These are phyloP conservation scores for Betula pendula DNA, from an alignment of 306 rosid genomes.

Conservation along the genomic window DNA sequence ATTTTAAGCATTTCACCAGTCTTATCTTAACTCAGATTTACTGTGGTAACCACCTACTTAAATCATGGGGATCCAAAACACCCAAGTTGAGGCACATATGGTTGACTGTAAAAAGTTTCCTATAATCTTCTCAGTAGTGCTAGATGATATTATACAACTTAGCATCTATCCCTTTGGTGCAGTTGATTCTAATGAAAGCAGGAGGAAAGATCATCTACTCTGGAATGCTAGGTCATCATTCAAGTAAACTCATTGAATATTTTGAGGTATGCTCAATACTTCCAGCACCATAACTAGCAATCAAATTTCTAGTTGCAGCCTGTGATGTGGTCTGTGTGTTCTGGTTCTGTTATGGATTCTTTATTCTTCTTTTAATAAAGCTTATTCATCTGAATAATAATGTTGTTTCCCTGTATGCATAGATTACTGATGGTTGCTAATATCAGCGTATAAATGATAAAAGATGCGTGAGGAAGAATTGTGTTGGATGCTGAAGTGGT, in stretches of 20 bases:
- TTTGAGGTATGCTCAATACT: slow-evolving; percentile 56
- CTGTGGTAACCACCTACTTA: background rate
- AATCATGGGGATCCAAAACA: background rate
- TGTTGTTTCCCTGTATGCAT: background rate
- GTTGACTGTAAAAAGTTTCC: background rate
- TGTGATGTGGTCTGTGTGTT: too few species aligned
- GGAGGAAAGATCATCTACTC: slow-evolving; percentile 72
- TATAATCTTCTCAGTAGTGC: slow-evolving; percentile 13
- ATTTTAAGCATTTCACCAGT: background rate
- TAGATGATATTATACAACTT: slow-evolving; percentile 26
- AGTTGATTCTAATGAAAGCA: slow-evolving; percentile 75
- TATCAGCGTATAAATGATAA: background rate
- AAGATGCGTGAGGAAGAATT: background rate
- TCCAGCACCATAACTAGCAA: background rate
- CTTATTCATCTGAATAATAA: too few species aligned
- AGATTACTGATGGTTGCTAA: background rate
- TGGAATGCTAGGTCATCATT: slow-evolving; percentile 63
- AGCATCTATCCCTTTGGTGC: slow-evolving; percentile 33
- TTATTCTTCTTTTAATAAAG: too few species aligned
- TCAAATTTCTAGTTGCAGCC: slow-evolving; percentile 9
- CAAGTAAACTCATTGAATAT: slow-evolving; percentile 58
- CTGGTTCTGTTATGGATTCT: too few species aligned
- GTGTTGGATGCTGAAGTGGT: background rate
- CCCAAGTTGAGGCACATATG: background rate
- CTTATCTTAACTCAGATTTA: background rate